phyloP scores from a whole-genome alignment of 2,329 filamentous ascomycete genomes.

The Colletotrichum camelliae region DNA sequence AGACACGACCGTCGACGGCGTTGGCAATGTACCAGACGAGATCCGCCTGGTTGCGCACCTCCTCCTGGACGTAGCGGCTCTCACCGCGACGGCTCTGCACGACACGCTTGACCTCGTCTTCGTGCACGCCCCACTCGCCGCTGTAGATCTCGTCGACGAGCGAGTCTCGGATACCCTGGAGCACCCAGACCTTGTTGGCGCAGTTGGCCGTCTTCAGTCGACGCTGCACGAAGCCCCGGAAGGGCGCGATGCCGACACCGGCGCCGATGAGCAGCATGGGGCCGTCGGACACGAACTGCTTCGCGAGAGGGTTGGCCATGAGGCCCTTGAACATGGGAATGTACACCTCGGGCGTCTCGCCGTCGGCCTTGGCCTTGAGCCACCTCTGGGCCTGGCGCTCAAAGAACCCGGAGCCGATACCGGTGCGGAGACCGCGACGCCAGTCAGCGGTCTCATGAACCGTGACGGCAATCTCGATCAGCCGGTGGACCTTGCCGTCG shows the following conservation, averaged over 20 bases:
- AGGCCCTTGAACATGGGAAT: conserved; percentile 98
- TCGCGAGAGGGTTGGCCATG: conserved; percentile 95
- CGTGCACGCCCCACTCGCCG: conserved; percentile 94
- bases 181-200: conserved; percentile 96
- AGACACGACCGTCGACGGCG: conserved; percentile 91
- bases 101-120: conserved; percentile 83
- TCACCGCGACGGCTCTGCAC: conserved; percentile 78
- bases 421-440: conserved; percentile 74
- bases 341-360: conserved; percentile 68
- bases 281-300: conserved; percentile 89
- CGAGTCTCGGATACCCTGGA: conserved; percentile 93
- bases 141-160: conserved; percentile 95
- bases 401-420: conserved; percentile 91
- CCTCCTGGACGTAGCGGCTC: conserved; percentile 94
- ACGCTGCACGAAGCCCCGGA: conserved; percentile 96
- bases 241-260: conserved; percentile 95
- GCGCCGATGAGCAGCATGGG: conserved; percentile 98
- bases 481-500: conserved; percentile 73
- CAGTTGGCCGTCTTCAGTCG: conserved; percentile 93
- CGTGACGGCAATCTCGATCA: conserved; percentile 96
- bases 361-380: conserved; percentile 69
- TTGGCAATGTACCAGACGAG: conserved; percentile 99
- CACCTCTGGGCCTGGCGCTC: conserved; percentile 81
- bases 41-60: conserved; percentile 88
- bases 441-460: conserved; percentile 88